Percentiles rank a stretch among this genome's conserved stretches.
Conservation (phyloP, 2,329 filamentous ascomycete species). For the Phialemonium atrogriseum region DNA sequence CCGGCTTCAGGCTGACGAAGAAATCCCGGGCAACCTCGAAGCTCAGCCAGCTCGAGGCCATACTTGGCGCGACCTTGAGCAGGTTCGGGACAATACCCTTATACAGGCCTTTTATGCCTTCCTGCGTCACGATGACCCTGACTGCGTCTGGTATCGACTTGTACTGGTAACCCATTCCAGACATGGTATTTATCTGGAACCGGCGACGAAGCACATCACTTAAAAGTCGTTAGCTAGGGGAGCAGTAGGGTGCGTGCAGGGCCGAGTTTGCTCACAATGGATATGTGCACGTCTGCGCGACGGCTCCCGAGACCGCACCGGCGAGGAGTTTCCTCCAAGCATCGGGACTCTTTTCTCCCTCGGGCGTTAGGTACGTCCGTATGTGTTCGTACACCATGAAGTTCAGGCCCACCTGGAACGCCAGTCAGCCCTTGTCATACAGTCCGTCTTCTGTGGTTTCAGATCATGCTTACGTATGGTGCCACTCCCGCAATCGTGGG, state of each 20-base stretch:
- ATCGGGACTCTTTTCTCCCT: constrained; percentile 77
- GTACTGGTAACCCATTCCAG: constrained; percentile 94
- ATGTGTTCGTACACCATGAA: constrained; percentile 98
- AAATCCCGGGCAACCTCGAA: constrained; percentile 92
- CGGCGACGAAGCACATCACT: constrained; percentile 87
- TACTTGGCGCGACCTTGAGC: constrained; percentile 93
- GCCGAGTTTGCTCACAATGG: constrained; percentile 65
- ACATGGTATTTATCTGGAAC: constrained; percentile 99
- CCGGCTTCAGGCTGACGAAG: constrained; percentile 54
- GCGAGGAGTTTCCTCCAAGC: constrained; percentile 76
- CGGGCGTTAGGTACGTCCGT: constrained; percentile 73
- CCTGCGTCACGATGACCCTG: constrained; percentile 69
- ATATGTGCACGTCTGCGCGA: constrained; percentile 97
- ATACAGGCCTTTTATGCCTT: constrained; percentile 80
- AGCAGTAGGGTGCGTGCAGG: too few species aligned
- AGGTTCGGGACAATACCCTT: constrained; percentile 95
- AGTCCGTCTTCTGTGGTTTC: not conserved
- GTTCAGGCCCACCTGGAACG: constrained; percentile 81
- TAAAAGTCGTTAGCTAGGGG: constrained; percentile 14
- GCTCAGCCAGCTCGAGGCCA: constrained; percentile 97
- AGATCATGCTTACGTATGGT: constrained; percentile 61
- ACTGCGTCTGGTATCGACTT: constrained; percentile 79
- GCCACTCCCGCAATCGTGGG: constrained; percentile 93
- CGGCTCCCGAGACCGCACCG: constrained; percentile 88
- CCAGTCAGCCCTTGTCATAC: not conserved